Evolutionary conservation across 129 eudicot genomes (phyloP).

Genomic region (Smallanthus sonchifolius): DNA sequence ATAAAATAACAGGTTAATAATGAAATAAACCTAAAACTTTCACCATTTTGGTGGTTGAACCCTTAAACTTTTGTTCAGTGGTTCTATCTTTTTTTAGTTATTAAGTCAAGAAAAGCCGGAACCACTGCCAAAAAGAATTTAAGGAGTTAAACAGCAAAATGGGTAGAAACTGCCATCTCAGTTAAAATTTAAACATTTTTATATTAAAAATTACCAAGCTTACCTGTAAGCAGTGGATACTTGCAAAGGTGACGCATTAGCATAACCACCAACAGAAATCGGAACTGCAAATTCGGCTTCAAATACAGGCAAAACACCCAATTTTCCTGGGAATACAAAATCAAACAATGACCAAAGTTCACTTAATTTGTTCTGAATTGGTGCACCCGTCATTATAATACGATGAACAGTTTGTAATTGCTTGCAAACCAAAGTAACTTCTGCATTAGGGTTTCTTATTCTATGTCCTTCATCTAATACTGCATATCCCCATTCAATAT

Average conservation of each 20-base stretch:
- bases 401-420: slow-evolving; percentile 97
- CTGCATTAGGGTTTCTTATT: slow-evolving; percentile 95
- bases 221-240: slow-evolving; percentile 98
- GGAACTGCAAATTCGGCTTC: slow-evolving; percentile 98
- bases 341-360: slow-evolving; percentile 98
- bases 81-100: background rate
- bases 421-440: slow-evolving; percentile 86
- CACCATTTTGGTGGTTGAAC: background rate
- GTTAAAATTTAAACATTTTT: background rate
- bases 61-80: background rate
- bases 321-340: slow-evolving; percentile 96
- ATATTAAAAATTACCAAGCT: background rate
- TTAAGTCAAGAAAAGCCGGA: background rate
- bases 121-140: background rate
- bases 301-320: slow-evolving; percentile 91
- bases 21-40: background rate
- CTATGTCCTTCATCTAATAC: slow-evolving; percentile 97
- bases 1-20: background rate
- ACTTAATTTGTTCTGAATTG: slow-evolving; percentile 85
- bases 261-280: slow-evolving; percentile 96
- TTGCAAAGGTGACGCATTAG: slow-evolving; percentile 98
- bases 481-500: slow-evolving; percentile 95
- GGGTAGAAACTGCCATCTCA: background rate
- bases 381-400: slow-evolving; percentile 94
- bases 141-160: background rate